phyloP scores from a whole-genome alignment of 1,284 basidiomycete genomes.

The Psilocybe mexicana region DNA sequence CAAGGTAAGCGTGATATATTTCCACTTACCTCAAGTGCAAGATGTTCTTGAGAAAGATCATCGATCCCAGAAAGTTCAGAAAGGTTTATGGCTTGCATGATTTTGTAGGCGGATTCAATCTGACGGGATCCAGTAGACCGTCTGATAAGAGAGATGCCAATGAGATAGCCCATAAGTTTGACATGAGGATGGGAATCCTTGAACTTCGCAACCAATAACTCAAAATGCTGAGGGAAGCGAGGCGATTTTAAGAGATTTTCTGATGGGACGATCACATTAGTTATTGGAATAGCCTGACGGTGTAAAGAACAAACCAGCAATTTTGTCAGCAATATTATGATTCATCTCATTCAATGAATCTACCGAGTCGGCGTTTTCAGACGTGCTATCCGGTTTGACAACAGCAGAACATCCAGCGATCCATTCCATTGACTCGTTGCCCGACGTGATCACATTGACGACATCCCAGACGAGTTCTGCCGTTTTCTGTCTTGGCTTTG shows the following conservation, averaged over 20 bases:
- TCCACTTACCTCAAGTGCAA: slow-evolving; percentile 43
- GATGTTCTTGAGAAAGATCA: slow-evolving; percentile 41
- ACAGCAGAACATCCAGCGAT: slow-evolving; percentile 48
- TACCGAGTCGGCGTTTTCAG: slow-evolving; percentile 33
- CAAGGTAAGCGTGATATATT: not conserved
- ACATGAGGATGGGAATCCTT: slow-evolving; percentile 50
- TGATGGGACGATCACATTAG: slow-evolving; percentile 25
- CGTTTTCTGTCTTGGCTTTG: slow-evolving; percentile 67
- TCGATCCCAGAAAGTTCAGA: slow-evolving; percentile 45
- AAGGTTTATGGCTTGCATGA: slow-evolving; percentile 50
- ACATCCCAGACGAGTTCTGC: slow-evolving; percentile 66
- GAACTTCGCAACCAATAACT: slow-evolving; percentile 49
- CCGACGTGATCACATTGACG: slow-evolving; percentile 37
- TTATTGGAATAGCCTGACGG: not conserved
- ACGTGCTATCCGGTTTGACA: slow-evolving; percentile 37
- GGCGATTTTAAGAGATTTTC: slow-evolving; percentile 62
- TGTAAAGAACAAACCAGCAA: slow-evolving; percentile 56
- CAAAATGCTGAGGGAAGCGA: slow-evolving; percentile 39
- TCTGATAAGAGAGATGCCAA: slow-evolving; percentile 56
- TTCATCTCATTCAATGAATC: slow-evolving; percentile 56
- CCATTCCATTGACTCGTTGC: slow-evolving; percentile 37
- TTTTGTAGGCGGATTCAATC: slow-evolving; percentile 49
- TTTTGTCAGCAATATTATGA: slow-evolving; percentile 49
- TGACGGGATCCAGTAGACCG: slow-evolving; percentile 58
- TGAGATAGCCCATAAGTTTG: slow-evolving; percentile 58